Percentiles rank a stretch among this genome's conserved stretches.
Conservation (phyloP, 345 rosid genomes). For the Rhizophora apiculata region DNA sequence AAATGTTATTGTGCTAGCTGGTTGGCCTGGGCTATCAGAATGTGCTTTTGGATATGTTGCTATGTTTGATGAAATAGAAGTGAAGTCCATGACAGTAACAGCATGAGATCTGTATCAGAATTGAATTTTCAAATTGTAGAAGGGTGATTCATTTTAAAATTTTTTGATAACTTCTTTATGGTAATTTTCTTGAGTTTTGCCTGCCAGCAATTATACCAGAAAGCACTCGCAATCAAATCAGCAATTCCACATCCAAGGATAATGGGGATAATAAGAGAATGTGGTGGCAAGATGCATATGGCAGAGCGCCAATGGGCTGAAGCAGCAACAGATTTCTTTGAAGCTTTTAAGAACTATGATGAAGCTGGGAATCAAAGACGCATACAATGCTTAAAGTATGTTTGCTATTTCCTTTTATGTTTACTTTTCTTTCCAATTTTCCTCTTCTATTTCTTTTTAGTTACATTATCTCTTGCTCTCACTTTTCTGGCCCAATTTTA, state of each 20-base stretch:
- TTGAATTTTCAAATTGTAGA: too few relatives aligned
- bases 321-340: conserved; percentile 99
- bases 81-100: too few relatives aligned
- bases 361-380: conserved; percentile 99
- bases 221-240: conserved; percentile 97
- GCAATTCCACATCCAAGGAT: conserved; percentile 99
- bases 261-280: conserved; percentile 98
- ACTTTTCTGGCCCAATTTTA: background rate
- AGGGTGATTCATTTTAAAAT: background rate
- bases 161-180: background rate
- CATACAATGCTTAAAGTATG: conserved; percentile 94
- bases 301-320: conserved; percentile 99
- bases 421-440: conserved; percentile 1
- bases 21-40: too few relatives aligned
- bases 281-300: conserved; percentile 99
- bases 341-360: conserved; percentile 98
- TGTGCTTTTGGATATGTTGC: too few relatives aligned
- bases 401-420: conserved; percentile 17
- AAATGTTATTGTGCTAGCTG: too few relatives aligned
- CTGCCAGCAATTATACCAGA: conserved; percentile 89
- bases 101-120: too few relatives aligned
- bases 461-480: background rate
- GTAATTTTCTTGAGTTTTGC: background rate
- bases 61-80: too few relatives aligned
- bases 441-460: background rate